Base-by-base conservation (phyloP, 202 grass and related monocot species). In the Setaria italica region DNA sequence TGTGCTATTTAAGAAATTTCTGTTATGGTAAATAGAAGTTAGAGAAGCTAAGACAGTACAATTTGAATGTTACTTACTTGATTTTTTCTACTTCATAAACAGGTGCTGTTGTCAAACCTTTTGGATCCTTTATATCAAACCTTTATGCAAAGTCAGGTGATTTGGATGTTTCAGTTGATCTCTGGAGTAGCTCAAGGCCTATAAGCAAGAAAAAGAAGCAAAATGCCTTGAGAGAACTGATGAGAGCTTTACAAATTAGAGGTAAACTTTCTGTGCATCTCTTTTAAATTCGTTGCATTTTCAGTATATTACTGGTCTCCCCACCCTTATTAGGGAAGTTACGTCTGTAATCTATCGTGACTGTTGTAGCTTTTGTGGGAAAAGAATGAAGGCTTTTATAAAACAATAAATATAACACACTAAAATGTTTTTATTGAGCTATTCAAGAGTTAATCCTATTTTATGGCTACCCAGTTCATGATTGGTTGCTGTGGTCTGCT, bases 81-180 rank as follows among this genome's bases (percentile, higher is more conserved):
- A 78, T 67, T 62, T 76, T 83, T 72, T 85, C 84, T 86, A 63
- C 58, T 76, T 65, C 70, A 76, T 77, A 65, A 74, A 76, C 83
- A 95, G 95, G 81, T 85, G 84, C 86, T 83, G 63, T 42, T 59
- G 79, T 93, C 50, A 82, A 77, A 74, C 93, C 95, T 54, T 98
- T 98, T 92, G 95, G 93, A 94, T 98, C 95, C 32, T 98, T 94
- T 90, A 51, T 89, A 72, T 95, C 95, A 13, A 87, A 92, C 39
- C 95, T 98, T 66, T 95, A 95, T 81, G 86, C 88, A 62, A 98
- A 94, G 79, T 92, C 89, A 68, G 93, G 93, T 79, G 95, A 94
- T 86, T 89, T 98, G 90, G 95, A 98, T 91, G 70, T 98, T 82
- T 98, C 95, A 62, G 74, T 98, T 78, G 72, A 91, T 74, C 86